Conservation (phyloP, 1,284 basidiomycete genomes). For the Papiliotrema nemorosa region DNA sequence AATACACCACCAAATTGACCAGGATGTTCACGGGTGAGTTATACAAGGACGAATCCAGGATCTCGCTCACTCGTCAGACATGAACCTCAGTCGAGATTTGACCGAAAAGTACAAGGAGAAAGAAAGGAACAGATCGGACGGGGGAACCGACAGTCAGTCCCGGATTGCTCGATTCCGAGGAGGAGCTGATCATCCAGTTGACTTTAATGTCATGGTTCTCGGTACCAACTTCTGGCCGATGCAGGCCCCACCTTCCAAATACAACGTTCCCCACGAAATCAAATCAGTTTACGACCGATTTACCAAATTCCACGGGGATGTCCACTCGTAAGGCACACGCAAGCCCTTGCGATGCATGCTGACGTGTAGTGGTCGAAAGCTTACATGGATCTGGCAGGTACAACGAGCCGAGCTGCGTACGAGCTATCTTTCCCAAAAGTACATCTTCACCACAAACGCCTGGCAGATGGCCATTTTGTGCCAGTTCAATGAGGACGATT, state of each 20-base stretch:
- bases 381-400: constrained; percentile 98
- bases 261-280: constrained; percentile 85
- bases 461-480: constrained; percentile 94
- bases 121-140: constrained; percentile 68
- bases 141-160: constrained; percentile 20
- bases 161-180: background rate
- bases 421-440: constrained; percentile 89
- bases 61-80: constrained; percentile 59
- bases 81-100: constrained; percentile 91
- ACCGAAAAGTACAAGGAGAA: constrained; percentile 96
- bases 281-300: constrained; percentile 85
- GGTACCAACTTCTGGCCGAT: constrained; percentile 97
- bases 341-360: background rate
- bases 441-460: constrained; percentile 90
- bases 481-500: constrained; percentile 90
- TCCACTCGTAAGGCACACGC: constrained; percentile 34
- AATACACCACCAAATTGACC: constrained; percentile 96
- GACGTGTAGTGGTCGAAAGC: constrained; percentile 66
- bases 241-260: constrained; percentile 75
- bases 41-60: background rate
- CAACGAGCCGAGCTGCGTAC: constrained; percentile 94
- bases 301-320: constrained; percentile 87
- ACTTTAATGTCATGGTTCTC: constrained; percentile 89
- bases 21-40: constrained; percentile 91
- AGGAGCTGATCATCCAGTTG: constrained; percentile 55